These are phyloP conservation scores for Cryomyces antarcticus DNA, from an alignment of 495 filamentous ascomycete genomes.

Conservation along the genomic window DNA sequence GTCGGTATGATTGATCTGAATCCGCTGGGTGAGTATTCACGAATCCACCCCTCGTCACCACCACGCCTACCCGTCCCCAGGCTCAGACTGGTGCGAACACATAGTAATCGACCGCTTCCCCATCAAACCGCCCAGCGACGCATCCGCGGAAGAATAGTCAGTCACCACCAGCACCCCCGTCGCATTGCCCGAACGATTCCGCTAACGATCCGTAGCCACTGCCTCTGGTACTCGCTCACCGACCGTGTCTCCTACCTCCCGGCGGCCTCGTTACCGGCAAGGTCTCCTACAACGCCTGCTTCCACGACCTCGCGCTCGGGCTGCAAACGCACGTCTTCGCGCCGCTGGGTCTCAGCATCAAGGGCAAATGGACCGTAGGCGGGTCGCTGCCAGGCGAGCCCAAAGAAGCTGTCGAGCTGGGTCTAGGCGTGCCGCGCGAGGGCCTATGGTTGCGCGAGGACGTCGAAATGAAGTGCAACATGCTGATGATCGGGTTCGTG, in stretches of 20 bases:
- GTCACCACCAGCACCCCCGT: no score
- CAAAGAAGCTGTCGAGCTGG: constrained; percentile 34
- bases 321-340: constrained; percentile 60
- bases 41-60: no score
- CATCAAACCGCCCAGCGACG: constrained; percentile 39
- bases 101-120: constrained; percentile 33
- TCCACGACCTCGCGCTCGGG: constrained; percentile 46
- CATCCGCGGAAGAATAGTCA: constrained; percentile 37
- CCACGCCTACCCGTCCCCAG: no score
- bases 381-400: constrained; percentile 45
- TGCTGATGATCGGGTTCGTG: constrained; percentile 49
- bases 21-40: no score
- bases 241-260: constrained; percentile 53
- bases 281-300: constrained; percentile 53
- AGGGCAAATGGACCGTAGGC: constrained; percentile 42
- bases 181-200: no score
- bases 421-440: constrained; percentile 33
- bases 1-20: constrained; percentile 25
- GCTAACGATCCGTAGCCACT: constrained; percentile 15
- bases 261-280: constrained; percentile 41
- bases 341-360: constrained; percentile 45
- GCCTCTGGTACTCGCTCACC: constrained; percentile 49
- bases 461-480: constrained; percentile 55
- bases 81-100: no score
- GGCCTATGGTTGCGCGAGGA: constrained; percentile 63